Percentiles rank a stretch among this genome's conserved stretches.
phyloP scores from a whole-genome alignment of 2,329 filamentous ascomycete species.

The Trichoderma sp. region DNA sequence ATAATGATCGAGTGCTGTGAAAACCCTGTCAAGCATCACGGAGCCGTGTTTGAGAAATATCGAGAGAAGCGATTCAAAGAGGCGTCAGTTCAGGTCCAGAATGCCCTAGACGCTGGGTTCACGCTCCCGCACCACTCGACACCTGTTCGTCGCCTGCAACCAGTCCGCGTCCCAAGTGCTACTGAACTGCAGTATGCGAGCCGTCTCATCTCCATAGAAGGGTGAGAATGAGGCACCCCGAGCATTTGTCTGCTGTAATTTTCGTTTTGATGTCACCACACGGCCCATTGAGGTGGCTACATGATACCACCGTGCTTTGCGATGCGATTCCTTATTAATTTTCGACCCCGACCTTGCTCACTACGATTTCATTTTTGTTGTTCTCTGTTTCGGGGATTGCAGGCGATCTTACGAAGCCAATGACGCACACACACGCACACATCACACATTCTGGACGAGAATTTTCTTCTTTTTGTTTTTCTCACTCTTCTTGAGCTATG shows the following conservation, averaged over 20 bases:
- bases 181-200: conserved; percentile 28
- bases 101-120: conserved; percentile 64
- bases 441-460: conserved; percentile 20
- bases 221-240: conserved; percentile 22
- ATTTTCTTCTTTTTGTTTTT: neutral
- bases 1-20: conserved; percentile 88
- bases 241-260: neutral
- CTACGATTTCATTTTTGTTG: neutral
- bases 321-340: neutral
- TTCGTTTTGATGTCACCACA: neutral
- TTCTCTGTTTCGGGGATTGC: conserved; percentile 3
- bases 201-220: conserved; percentile 34
- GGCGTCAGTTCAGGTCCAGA: conserved; percentile 75
- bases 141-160: conserved; percentile 36
- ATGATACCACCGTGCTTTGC: neutral
- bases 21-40: conserved; percentile 75
- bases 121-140: conserved; percentile 42
- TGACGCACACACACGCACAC: conserved; percentile 12
- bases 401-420: conserved; percentile 21
- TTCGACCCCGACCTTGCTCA: neutral
- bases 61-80: conserved; percentile 82
- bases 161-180: neutral
- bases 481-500: conserved; percentile 13
- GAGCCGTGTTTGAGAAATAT: conserved; percentile 90
- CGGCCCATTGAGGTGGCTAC: neutral